Evolutionary conservation across 306 rosid species (phyloP), one percentile per base, ranked within the genome.

Genomic region (Quercus wislizeni): DNA sequence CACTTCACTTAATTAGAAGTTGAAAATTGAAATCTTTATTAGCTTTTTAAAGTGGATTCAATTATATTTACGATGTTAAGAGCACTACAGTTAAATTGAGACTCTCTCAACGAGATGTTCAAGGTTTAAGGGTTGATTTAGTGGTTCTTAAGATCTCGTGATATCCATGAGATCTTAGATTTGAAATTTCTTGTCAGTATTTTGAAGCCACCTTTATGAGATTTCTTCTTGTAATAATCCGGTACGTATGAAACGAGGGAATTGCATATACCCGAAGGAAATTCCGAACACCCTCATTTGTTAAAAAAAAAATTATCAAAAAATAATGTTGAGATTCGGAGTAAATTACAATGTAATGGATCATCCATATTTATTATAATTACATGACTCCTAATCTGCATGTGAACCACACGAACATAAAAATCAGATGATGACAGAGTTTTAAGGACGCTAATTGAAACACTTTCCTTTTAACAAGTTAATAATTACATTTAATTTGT

Each of bases 341-440:
- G 15, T 2, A 43, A 43, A 46, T 46, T 17, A 46, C 1, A 49
- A 17, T 12, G 15, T 13, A 49, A 49, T 49, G 54, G 5, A 49
- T 49, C 54, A 49, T 49, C 54, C 54, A 49, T 49, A 49, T 49
- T 49, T 49, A 49, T 49, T 49, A 49, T 49, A 13, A 49, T 49
- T 38, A 38, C 46, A 7, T 38, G 46, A 41, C 46, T 41, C 46
- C 46, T 41, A 41, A 12, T 49, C 76, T 71, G 76, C 87, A 72
- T 76, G 81, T 75, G 84, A 80, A 73, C 54, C 84, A 72, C 70
- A 71, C 14, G 54, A 55, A 71, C 49, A 30, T 81, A 64, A 12
- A 49, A 49, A 3, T 49, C 5, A 59, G 65, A 23, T 23, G 65
- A 59, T 59, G 33, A 59, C 65, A 11, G 38, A 62, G 69, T 62